Base-by-base conservation (phyloP, 305 asterid species). In the Ajuga reptans region DNA sequence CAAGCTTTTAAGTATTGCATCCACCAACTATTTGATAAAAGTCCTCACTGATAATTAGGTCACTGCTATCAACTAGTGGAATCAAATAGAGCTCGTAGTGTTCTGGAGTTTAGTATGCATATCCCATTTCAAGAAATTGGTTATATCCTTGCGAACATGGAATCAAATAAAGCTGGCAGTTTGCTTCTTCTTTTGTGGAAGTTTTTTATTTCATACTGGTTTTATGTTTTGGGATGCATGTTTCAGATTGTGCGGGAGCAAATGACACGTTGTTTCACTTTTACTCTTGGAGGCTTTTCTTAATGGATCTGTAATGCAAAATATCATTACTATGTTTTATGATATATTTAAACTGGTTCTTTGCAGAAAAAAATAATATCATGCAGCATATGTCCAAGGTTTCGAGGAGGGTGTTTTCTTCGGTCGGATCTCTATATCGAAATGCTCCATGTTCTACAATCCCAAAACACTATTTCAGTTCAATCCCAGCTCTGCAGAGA, bases 311-410 rank as follows among this genome's bases (percentile, higher is more conserved):
- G 45, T 42, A 18, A 41, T 51, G 43, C 41, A 46, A 51, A 31
- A 24, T 46, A 46, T 37, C 53, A 12, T 70, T 58, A 17, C 9
- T 69, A 50, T 50, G 51, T 43, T 69, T 74, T 37, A 34, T 57
- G 34, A 49, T 68, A 42, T 2, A 52, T 64, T 64, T 46, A 3
- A 27, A 37, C 12, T 47, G 55, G 17, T 62, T 16, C 34, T 70
- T 66, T 82, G 86, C 85, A 86, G 89, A 78, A 52, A 69, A 61
- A 61, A 4, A 18, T 15, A 54, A 31, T 47, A 73, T 50, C 72
- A 88, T 85, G 93, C 87, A 52, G 69, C 77, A 78, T 37, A 47
- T 77, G 46, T 79, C 81, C 68, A 83, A 81, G 81, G 78, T 72
- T 68, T 76, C 81, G 27, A 85, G 84, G 81, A 86, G 82, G 76